Evolutionary conservation across 148 eudicot genomes (phyloP), one percentile per base, ranked within the genome.

Genomic region (Polygonum maritimum): DNA sequence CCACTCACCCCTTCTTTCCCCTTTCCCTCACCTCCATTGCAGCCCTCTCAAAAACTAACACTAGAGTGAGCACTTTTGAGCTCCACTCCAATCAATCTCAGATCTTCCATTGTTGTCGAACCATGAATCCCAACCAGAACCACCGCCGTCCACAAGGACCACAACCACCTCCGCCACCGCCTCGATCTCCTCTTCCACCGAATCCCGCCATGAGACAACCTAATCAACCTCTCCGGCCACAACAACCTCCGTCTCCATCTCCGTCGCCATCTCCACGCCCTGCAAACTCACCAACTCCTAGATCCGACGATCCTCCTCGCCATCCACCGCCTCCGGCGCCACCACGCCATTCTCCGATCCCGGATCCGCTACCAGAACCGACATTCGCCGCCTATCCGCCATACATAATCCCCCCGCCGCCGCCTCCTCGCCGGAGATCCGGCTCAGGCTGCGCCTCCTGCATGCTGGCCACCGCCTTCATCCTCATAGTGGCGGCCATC

Each of bases 391-490:
- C 62, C 5, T 48, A 69, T 49, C 81, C 73, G 75, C 13, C 77
- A 36, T 74, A 58, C 79, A 4, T 41, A 73, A 48, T 67, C 31
- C 31, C n/a, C 51, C 47, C 77, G 69, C 35, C 82, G 44, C 71
- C 71, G 5, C 9, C 75, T 9, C 82, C 12, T 21, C 79, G 55
- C 35, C 82, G 85, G 75, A 80, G 87, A 48, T 80, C 81, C 31
- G 67, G 76, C 3, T 82, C 89, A 22, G 82, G 83, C 41, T 74
- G 87, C 4, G 89, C 93, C 3, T 94, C 98, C 1, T 94, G 97
- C 77, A 60, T 89, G 3, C 81, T 90, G 9, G 98, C 97, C 41
- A 85, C 90, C 2, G 35, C 84, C 16, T 94, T 94, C 92, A 73
- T 94, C 11, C 82, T 85, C 74, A 57, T 84, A 74, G 10, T 89